phyloP scores from a whole-genome alignment of 73 alveolate genomes.

The Symbiodinium pilosum region DNA sequence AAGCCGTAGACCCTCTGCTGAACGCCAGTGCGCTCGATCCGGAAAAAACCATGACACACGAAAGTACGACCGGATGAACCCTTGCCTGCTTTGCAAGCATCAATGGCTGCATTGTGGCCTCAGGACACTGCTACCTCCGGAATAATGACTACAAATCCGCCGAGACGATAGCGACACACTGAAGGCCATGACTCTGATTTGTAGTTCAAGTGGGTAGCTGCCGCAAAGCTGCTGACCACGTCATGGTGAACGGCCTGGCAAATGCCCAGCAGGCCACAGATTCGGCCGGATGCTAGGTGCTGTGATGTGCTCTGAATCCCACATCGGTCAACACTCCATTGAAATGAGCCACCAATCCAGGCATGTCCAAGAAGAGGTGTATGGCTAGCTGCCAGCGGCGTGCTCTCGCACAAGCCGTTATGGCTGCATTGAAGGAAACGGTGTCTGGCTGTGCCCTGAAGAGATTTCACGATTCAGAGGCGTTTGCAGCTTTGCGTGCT shows the following conservation, averaged over 20 bases:
- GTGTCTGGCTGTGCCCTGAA: slow-evolving; percentile 15
- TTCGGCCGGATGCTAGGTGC: too few relatives aligned
- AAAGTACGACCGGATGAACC: too few relatives aligned
- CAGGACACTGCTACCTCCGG: too few relatives aligned
- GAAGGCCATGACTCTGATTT: not conserved
- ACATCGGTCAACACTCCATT: not conserved
- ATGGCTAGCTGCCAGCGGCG: slow-evolving; percentile 31
- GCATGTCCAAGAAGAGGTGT: slow-evolving; percentile 11
- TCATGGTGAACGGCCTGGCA: not conserved
- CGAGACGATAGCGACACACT: not conserved
- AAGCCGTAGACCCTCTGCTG: too few relatives aligned
- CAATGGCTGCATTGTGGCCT: slow-evolving; percentile 70
- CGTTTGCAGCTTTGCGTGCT: too few relatives aligned
- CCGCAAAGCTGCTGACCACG: not conserved
- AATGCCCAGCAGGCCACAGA: too few relatives aligned
- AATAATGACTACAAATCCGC: too few relatives aligned
- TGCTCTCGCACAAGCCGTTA: slow-evolving; percentile 53
- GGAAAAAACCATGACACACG: not conserved
- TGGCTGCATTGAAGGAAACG: slow-evolving; percentile 63
- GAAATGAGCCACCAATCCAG: not conserved
- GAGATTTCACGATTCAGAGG: not conserved
- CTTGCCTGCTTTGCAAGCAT: slow-evolving; percentile 75
- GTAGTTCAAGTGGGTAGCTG: too few relatives aligned
- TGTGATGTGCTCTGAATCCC: not conserved
- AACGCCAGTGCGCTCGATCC: too few relatives aligned